These are phyloP conservation scores for Cladorrhinum samala DNA, from an alignment of 495 filamentous ascomycete genomes.

Conservation along the genomic window DNA sequence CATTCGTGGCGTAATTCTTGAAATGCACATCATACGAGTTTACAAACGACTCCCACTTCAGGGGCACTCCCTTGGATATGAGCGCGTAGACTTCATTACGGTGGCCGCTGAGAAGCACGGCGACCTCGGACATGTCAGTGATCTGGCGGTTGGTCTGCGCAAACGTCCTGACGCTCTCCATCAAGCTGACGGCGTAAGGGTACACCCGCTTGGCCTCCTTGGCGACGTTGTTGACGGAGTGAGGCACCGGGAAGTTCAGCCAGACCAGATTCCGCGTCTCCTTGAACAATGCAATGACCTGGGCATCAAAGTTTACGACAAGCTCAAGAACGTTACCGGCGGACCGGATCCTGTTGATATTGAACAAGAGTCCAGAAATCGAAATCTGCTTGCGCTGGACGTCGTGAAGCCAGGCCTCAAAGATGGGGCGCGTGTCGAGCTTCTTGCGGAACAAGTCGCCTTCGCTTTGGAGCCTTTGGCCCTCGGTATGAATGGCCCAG, in stretches of 20 bases:
- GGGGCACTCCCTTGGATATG: constrained; percentile 75
- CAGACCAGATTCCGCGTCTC: constrained; percentile 95
- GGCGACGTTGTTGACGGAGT: constrained; percentile 87
- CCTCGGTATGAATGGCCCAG: constrained; percentile 90
- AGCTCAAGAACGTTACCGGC: constrained; percentile 82
- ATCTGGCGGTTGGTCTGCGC: constrained; percentile 81
- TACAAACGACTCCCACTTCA: constrained; percentile 96
- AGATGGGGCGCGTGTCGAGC: constrained; percentile 86
- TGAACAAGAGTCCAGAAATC: constrained; percentile 87
- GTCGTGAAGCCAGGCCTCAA: constrained; percentile 90
- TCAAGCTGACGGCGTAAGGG: constrained; percentile 92
- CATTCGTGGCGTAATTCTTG: constrained; percentile 54
- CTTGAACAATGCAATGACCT: constrained; percentile 96
- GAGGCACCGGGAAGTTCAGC: constrained; percentile 87
- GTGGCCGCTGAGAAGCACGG: constrained; percentile 82
- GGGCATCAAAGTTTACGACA: constrained; percentile 90
- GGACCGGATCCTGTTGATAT: constrained; percentile 77
- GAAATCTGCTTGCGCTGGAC: constrained; percentile 79
- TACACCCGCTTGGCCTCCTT: constrained; percentile 97
- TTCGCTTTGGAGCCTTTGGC: constrained; percentile 85
- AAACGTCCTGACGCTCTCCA: constrained; percentile 92
- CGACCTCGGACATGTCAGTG: constrained; percentile 72
- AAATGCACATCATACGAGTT: constrained; percentile 90
- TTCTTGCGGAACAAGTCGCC: constrained; percentile 91
- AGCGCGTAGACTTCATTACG: constrained; percentile 78